Base-by-base conservation (phyloP, 768 basidiomycete genomes). In the Rhodotorula taiwanensis region DNA sequence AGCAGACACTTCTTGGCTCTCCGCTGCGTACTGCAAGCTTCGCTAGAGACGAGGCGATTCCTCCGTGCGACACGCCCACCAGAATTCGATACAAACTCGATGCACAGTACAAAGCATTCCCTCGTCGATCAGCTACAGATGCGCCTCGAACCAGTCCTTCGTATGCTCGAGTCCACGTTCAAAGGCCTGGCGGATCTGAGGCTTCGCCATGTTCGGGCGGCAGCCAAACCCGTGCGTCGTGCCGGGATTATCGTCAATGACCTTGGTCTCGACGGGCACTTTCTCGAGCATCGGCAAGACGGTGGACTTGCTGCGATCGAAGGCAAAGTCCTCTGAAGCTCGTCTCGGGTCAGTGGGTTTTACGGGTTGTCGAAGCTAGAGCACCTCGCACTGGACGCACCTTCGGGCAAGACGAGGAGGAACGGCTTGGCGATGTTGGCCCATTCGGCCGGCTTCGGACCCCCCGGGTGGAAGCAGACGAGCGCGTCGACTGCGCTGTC, bases 391-490 rank as follows among this genome's bases (percentile, higher is more conserved):
- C 11, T 2, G 31, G 11, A 25, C 47, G 45, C 43, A 58, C 56
- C 56, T 14, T 44, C 49, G 15, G 58, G 18, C 10, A 11, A 25
- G 41, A 50, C 36, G 25, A 58, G 50, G 27, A 25, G 20, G 42
- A 42, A 52, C 15, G 58, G 58, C 30, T 25, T 30, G 13, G 2
- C 4, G 23, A 58, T 10, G 5, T 0, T 4, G 18, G 42, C 25
- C n/a, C 50, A 51, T 9, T 51, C 41, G 4, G n/a, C 14, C 14
- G 15, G 5, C 0, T 2, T 20, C 23, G 30, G 14, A 10, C 4
- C 13, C 5, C 28, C 41, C 28, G 58, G 50, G 41, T 58, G 58
- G 30, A 39, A 50, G 28, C 23, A 16, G 49, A 58, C 50, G 58
- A n/a, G 23, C 30, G 33, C 50, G 49, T 51, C 49, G 50, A 58